Conservation (phyloP, 148 eudicot genomes). For the Rhododendron mucronatum region DNA sequence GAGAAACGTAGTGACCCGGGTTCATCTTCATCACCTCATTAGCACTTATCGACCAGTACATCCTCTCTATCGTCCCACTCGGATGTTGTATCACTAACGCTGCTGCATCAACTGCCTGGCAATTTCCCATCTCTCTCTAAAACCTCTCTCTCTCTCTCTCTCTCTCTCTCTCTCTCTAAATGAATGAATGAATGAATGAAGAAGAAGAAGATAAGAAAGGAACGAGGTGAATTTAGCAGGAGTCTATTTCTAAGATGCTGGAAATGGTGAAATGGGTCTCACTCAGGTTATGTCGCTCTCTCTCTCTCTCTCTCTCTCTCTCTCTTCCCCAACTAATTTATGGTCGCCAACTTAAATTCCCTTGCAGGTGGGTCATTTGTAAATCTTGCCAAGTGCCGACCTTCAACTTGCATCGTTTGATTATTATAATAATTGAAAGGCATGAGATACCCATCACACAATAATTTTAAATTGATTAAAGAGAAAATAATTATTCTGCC, state of each 20-base stretch:
- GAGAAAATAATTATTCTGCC: background rate
- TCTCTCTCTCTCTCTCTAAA: constrained; percentile 3
- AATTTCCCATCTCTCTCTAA: constrained; percentile 71
- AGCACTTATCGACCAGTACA: constrained; percentile 67
- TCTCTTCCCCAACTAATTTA: constrained; percentile 11
- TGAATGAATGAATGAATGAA: background rate
- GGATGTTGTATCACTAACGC: constrained; percentile 94
- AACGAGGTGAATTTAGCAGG: background rate
- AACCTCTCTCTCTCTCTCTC: constrained; percentile 1
- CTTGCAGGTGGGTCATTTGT: background rate
- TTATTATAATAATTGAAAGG: background rate
- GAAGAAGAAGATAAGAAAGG: background rate
- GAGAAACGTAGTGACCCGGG: constrained; percentile 88
- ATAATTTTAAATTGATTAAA: background rate
- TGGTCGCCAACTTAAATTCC: constrained; percentile 7
- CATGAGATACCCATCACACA: background rate
- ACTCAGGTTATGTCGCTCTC: constrained; percentile 1
- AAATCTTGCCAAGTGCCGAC: background rate
- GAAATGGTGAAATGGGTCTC: constrained; percentile 13
- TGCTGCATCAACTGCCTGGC: constrained; percentile 98
- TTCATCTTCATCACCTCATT: constrained; percentile 76
- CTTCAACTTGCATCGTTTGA: background rate
- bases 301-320: background rate
- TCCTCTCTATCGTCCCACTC: constrained; percentile 63
- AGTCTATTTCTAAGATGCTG: constrained; percentile 14